Conservation (phyloP, 371 early-diverging fungal species). For the Funneliformis caledonium region DNA sequence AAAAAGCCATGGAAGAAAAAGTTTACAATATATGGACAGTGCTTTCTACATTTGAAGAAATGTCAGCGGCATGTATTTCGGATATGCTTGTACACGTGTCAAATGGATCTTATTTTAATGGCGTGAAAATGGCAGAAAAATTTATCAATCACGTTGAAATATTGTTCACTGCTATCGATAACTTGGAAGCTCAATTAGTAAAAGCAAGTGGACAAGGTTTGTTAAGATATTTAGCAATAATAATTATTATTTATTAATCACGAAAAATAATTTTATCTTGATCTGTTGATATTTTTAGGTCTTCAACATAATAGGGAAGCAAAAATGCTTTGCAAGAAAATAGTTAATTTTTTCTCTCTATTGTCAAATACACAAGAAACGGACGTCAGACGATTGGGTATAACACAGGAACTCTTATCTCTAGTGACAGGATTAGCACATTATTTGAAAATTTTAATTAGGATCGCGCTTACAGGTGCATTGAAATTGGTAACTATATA, state of each 20-base stretch:
- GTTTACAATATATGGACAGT: conserved; percentile 92
- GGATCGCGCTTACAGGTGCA: conserved; percentile 87
- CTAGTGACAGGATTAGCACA: conserved; percentile 94
- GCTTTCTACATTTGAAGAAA: conserved; percentile 95
- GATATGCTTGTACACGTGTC: conserved; percentile 95
- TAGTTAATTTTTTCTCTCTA: conserved; percentile 90
- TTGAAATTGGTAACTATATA: conserved; percentile 70
- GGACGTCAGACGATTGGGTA: conserved; percentile 66
- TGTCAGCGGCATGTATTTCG: conserved; percentile 95
- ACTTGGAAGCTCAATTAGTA: conserved; percentile 68
- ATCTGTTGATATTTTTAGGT: conserved; percentile 47
- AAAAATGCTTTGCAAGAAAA: conserved; percentile 87
- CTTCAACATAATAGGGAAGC: conserved; percentile 84
- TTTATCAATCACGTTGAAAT: conserved; percentile 94
- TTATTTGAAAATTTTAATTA: conserved; percentile 87
- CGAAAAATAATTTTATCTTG: background rate
- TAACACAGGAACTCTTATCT: conserved; percentile 88
- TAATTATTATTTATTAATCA: background rate
- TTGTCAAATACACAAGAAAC: conserved; percentile 81
- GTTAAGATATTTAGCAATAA: background rate
- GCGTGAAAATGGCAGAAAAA: conserved; percentile 85
- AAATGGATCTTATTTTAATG: conserved; percentile 80
- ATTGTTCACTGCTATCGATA: conserved; percentile 89
- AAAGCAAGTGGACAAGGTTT: conserved; percentile 59
- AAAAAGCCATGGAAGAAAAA: conserved; percentile 79